Base-by-base conservation (phyloP, 495 filamentous ascomycete genomes). In the Astrothelium macrocarpum region DNA sequence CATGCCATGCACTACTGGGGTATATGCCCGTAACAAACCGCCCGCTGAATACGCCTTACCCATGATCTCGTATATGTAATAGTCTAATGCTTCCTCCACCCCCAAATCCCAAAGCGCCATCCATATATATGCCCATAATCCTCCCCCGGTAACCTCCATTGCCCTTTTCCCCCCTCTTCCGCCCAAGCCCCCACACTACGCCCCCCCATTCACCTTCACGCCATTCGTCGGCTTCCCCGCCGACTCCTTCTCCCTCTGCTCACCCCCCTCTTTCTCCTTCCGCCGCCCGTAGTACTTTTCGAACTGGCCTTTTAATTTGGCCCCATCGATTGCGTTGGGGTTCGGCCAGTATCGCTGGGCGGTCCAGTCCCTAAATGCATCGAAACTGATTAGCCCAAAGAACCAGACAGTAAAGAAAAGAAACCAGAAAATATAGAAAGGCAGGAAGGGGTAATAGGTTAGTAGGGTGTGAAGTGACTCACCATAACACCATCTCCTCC, bases 1-100 rank as follows among this genome's bases (percentile, higher is more conserved):
- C 16, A 74, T 76, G 25, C 77, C 78, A 42, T 72, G 68, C 23
- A 80, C 66, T 11, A 73, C 78, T 59, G 65, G 49, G 49, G 49
- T 56, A 56, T 56, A 56, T 56, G 23, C 25, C 49, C 7, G 12
- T n/a, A 29, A 56, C 4, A 56, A 26, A 11, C 23, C 10, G 23
- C 25, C 49, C 12, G 25, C 45, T 16, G 25, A 10, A 29, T 20
- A 25, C 49, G 12, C 20, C 49, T 3, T 25, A 5, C 49, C 29
- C 49, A 11, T 20, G 12, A 10, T 26, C 5, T 28, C 23, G 26
- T 9, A 56, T 29, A 20, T 56, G 29, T 29, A 7, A 29, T 29
- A 11, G 25, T 25, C 49, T n/a, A 28, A 28, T 20, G 23, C 20
- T 29, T 29, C 49, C 5, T 39, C 26, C 5, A 29, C 20, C 49